These are phyloP conservation scores for Candida smagusa DNA, from an alignment of 1,139 yeast species.

Conservation along the genomic window DNA sequence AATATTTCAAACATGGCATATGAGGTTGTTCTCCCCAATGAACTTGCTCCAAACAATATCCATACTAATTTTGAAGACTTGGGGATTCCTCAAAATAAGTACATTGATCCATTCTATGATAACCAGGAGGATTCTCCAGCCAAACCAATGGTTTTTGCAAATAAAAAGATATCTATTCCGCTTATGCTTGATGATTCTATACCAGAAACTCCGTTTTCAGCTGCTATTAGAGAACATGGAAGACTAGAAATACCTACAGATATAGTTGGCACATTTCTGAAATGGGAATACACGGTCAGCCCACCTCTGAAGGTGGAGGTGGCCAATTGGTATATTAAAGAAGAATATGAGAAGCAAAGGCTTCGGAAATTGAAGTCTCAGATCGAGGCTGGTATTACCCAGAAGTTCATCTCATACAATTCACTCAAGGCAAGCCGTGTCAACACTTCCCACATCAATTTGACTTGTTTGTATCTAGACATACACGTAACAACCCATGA, in stretches of 20 bases:
- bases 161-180: constrained; percentile 52
- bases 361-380: constrained; percentile 37
- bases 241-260: constrained; percentile 1
- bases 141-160: constrained; percentile 63
- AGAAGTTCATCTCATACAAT: constrained; percentile 32
- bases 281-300: constrained; percentile 27
- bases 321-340: constrained; percentile 17
- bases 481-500: constrained; percentile 54
- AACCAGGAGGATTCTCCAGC: constrained; percentile 48
- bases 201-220: constrained; percentile 13
- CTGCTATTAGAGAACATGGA: constrained; percentile 6
- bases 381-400: constrained; percentile 43
- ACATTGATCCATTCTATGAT: constrained; percentile 63
- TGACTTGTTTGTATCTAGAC: constrained; percentile 63
- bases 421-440: constrained; percentile 32
- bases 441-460: constrained; percentile 43
- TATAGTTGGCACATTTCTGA: constrained; percentile 1
- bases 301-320: constrained; percentile 32
- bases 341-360: constrained; percentile 12
- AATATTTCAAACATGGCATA: constrained; percentile 8
- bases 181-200: constrained; percentile 14
- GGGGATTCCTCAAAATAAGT: constrained; percentile 52
- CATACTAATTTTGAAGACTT: constrained; percentile 35
- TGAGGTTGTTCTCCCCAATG: constrained; percentile 19
- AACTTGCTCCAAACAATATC: constrained; percentile 20